Evolutionary conservation across 1,284 basidiomycete species (phyloP), one percentile per base, ranked within the genome.

Genomic region (Cryptococcus jaspeensis): DNA sequence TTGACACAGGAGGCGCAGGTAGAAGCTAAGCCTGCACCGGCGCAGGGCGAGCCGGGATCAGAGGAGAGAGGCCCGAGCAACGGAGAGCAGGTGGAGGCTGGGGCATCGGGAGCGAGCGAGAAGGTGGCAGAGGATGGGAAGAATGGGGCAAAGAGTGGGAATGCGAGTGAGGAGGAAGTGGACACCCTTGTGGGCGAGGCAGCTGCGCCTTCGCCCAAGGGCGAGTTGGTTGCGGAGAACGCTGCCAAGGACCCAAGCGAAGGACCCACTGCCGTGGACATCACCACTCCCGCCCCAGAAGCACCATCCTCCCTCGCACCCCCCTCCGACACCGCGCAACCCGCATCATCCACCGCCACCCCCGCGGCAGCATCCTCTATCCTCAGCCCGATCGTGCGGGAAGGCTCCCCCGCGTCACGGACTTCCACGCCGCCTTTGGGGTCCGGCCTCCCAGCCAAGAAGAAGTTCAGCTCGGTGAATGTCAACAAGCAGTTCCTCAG

Each of bases 401-500:
- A 71, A 13, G 65, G 64, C 1, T 69, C 71, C 4, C 72, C 73
- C 0, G 68, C 70, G 1, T 72, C 72, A 1, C 64, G 74, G 9
- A 73, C 72, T 8, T 74, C 72, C 4, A 74, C 74, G 0, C 73
- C 72, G 9, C 72, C 72, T 8, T 63, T 70, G n/a, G 61, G 58
- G 5, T 50, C 71, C 2, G 52, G 53, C 11, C 58, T 61, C 4
- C 52, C 72, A 52, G 81, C 84, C 0, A 87, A 87, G 55, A 85
- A 86, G 47, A 86, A 88, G 70, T 95, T 93, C 76, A 89, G 81
- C 67, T 84, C 90, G 32, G 84, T 90, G 64, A 91, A 90, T 72
- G 90, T 95, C 77, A 94, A 89, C 81, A 93, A 92, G 83, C 91
- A 90, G 77, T 96, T 95, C 75, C 80, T 95, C 49, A 88, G 90